A percentile compares a stretch with the other conserved stretches of the same genome.
phyloP scores from a whole-genome alignment of 1,284 basidiomycete genomes.

The Ceratobasidium sp. region DNA sequence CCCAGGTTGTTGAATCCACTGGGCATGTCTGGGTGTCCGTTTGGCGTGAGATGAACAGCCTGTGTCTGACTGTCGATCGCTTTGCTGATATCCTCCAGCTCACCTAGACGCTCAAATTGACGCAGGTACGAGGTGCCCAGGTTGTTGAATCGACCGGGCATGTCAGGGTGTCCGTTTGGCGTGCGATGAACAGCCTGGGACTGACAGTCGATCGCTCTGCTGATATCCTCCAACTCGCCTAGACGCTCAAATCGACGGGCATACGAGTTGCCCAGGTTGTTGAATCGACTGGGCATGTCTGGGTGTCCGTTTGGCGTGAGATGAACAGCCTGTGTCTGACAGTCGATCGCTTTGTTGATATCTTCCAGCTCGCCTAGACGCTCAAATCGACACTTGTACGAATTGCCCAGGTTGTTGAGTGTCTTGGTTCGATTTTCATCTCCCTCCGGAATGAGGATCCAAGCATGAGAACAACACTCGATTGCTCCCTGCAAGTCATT shows the following conservation, averaged over 20 bases:
- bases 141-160: background rate
- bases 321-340: background rate
- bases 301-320: background rate
- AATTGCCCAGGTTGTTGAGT: background rate
- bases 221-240: background rate
- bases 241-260: background rate
- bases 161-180: background rate
- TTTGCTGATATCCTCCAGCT: background rate
- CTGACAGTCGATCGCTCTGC: background rate
- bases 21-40: slow-evolving; percentile 4
- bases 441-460: too few species aligned
- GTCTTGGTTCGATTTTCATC: too few species aligned
- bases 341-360: background rate
- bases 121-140: background rate
- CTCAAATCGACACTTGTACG: background rate
- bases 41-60: background rate
- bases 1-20: background rate
- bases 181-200: background rate
- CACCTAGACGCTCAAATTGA: background rate
- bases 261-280: slow-evolving; percentile 12
- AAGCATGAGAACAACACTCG: too few species aligned
- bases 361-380: background rate
- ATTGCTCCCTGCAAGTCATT: too few species aligned
- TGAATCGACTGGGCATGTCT: background rate
- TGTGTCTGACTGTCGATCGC: background rate